Conservation (phyloP, 2,329 filamentous ascomycete species). For the Coniochaeta sp. region DNA sequence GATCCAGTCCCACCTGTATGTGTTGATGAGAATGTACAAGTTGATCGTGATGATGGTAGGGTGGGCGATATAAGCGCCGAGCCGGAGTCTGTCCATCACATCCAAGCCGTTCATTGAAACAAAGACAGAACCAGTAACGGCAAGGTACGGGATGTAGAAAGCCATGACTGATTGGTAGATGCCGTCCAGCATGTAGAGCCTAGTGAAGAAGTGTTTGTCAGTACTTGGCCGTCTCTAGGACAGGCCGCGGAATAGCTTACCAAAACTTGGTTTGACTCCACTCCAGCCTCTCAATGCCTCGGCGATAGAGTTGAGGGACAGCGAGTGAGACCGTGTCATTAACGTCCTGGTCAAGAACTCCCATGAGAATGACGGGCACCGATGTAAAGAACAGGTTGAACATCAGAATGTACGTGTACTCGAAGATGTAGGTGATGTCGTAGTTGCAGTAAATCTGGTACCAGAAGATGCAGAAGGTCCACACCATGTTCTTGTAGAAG, state of each 20-base stretch:
- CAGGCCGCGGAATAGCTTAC: slow-evolving; percentile 44
- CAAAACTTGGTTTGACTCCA: slow-evolving; percentile 97
- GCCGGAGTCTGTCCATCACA: slow-evolving; percentile 70
- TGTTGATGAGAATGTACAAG: slow-evolving; percentile 90
- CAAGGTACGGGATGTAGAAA: slow-evolving; percentile 86
- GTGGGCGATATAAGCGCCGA: slow-evolving; percentile 81
- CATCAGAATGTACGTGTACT: slow-evolving; percentile 94
- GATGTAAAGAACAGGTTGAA: slow-evolving; percentile 98
- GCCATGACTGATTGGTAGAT: slow-evolving; percentile 89
- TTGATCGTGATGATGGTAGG: slow-evolving; percentile 86
- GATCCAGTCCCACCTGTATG: slow-evolving; percentile 97
- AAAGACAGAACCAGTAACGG: slow-evolving; percentile 63
- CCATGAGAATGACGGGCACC: slow-evolving; percentile 88
- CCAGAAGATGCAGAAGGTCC: slow-evolving; percentile 96
- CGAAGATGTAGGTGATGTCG: slow-evolving; percentile 93
- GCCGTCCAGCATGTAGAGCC: slow-evolving; percentile 91
- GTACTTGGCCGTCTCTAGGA: neutral
- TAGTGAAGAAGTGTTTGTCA: slow-evolving; percentile 21
- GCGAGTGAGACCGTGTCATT: slow-evolving; percentile 88
- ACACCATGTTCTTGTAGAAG: slow-evolving; percentile 99
- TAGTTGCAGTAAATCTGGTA: slow-evolving; percentile 94
- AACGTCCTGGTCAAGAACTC: slow-evolving; percentile 94
- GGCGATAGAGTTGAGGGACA: slow-evolving; percentile 89
- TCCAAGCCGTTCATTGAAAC: slow-evolving; percentile 66
- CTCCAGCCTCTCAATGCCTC: slow-evolving; percentile 91